Percentiles rank a stretch among this genome's conserved stretches.
phyloP scores from a whole-genome alignment of 2,329 filamentous ascomycete species.

The Chaetoscypha palmicola region DNA sequence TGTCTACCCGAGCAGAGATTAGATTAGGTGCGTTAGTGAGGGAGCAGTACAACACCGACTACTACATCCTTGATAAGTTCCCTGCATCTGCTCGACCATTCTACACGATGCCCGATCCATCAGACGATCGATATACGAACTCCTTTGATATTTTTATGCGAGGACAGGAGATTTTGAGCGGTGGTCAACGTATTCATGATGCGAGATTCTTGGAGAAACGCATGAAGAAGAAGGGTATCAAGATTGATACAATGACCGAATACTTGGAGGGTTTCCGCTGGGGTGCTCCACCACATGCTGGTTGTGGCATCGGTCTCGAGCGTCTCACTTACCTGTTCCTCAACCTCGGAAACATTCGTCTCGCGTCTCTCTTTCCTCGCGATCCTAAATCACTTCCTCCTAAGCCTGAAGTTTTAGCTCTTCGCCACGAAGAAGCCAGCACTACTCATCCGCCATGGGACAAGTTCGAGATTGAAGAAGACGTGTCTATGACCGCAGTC shows the following conservation, averaged over 20 bases:
- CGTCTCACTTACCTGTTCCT: constrained; percentile 81
- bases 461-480: constrained; percentile 32
- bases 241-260: constrained; percentile 78
- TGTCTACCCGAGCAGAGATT: constrained; percentile 81
- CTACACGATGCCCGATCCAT: constrained; percentile 79
- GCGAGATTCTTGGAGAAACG: constrained; percentile 65
- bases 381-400: constrained; percentile 82
- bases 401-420: constrained; percentile 50
- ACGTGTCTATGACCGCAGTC: background rate
- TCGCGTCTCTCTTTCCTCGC: constrained; percentile 79
- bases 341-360: constrained; percentile 80
- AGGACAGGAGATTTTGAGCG: constrained; percentile 86
- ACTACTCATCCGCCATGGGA: constrained; percentile 65
- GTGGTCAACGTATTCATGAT: constrained; percentile 88
- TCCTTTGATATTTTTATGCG: constrained; percentile 94
- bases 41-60: constrained; percentile 81
- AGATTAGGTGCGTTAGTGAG: constrained; percentile 77
- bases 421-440: constrained; percentile 84
- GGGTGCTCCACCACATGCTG: constrained; percentile 82
- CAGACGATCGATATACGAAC: constrained; percentile 69
- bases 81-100: constrained; percentile 78
- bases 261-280: constrained; percentile 85
- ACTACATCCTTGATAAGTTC: constrained; percentile 93
- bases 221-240: constrained; percentile 69
- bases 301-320: constrained; percentile 84